These are phyloP conservation scores for Chloromonas sp. DNA, from an alignment of 163 green algal species.

Conservation along the genomic window DNA sequence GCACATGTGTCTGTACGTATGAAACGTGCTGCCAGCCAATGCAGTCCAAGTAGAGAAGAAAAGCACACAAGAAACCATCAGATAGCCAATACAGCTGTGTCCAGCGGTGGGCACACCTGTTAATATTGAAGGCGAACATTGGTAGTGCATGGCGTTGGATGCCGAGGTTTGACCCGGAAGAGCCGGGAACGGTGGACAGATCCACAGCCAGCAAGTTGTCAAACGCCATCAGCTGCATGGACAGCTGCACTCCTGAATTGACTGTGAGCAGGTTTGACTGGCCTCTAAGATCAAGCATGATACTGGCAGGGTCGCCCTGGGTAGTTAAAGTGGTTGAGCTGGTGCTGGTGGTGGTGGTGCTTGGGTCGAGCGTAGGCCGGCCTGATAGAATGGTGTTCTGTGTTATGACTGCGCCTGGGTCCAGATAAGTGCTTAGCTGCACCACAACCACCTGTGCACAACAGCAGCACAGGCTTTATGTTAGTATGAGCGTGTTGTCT, in stretches of 20 bases:
- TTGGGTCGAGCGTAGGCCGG: too few relatives aligned
- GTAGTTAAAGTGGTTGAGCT: neutral
- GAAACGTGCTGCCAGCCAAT: neutral
- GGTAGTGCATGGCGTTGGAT: constrained; percentile 7
- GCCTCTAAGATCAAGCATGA: neutral
- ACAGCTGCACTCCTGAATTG: neutral
- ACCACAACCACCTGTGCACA: too few relatives aligned
- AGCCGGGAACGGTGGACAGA: neutral
- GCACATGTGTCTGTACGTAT: neutral
- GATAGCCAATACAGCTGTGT: neutral
- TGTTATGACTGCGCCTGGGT: too few relatives aligned
- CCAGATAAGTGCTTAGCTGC: too few relatives aligned
- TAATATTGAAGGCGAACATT: neutral
- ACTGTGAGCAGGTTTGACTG: neutral
- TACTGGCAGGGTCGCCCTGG: neutral
- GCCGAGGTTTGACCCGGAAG: neutral
- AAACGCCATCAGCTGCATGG: neutral
- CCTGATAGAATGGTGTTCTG: too few relatives aligned
- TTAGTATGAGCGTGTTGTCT: too few relatives aligned
- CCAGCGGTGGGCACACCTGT: neutral
- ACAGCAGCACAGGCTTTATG: too few relatives aligned
- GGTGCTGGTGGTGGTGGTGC: too few relatives aligned
- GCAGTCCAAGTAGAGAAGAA: neutral
- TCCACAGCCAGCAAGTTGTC: neutral
- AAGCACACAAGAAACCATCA: neutral